Evolutionary conservation across 495 filamentous ascomycete species (phyloP).

Genomic region (Annulohypoxylon nitens): DNA sequence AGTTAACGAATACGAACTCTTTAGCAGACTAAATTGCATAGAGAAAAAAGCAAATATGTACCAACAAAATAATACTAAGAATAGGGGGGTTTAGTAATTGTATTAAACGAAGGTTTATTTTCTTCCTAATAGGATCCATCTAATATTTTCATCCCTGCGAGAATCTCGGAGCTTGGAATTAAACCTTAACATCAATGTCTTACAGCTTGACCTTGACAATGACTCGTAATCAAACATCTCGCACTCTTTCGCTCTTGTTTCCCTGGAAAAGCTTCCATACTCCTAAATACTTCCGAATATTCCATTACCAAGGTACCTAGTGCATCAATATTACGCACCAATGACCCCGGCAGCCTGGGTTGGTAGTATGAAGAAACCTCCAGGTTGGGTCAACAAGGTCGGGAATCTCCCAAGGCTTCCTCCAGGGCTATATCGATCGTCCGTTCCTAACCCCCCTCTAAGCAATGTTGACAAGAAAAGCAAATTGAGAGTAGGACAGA

Average conservation of each 20-base stretch:
- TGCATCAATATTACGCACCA: background rate
- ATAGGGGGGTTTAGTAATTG: constrained; percentile 2
- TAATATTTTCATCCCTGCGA: constrained; percentile 12
- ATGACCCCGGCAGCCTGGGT: background rate
- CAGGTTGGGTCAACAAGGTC: background rate
- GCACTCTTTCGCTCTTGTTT: background rate
- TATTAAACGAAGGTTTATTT: constrained; percentile 1
- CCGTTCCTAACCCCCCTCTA: background rate
- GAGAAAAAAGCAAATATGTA: background rate
- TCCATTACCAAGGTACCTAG: background rate
- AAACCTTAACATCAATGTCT: constrained; percentile 23
- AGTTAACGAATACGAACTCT: background rate
- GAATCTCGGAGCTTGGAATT: constrained; percentile 5
- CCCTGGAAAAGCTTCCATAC: background rate
- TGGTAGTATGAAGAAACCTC: background rate
- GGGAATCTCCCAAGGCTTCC: too few species aligned
- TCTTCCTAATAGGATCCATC: background rate
- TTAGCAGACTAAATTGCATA: constrained; percentile 1
- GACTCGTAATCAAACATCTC: constrained; percentile 18
- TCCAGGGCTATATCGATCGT: constrained; percentile 1
- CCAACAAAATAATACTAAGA: background rate
- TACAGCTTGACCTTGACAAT: constrained; percentile 11
- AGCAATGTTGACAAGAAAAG: constrained; percentile 4
- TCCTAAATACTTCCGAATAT: background rate
- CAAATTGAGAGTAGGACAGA: constrained; percentile 4